Evolutionary conservation across 129 eudicot species (phyloP), one percentile per base, ranked within the genome.

Genomic region (Centaurea solstitialis): DNA sequence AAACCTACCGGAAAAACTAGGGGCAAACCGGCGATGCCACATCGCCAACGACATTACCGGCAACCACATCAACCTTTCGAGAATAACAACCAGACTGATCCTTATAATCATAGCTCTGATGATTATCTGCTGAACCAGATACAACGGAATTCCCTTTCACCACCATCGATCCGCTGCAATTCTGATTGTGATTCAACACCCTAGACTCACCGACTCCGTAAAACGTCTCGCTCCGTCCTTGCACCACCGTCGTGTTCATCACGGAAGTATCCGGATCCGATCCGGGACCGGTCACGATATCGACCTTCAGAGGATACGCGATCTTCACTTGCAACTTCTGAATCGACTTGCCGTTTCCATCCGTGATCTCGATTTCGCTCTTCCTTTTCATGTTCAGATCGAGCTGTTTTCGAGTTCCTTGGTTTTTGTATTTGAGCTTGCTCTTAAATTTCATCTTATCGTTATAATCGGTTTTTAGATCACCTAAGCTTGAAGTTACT

Each of bases 111-210:
- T 87, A 82, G 5, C 22, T 74, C 22, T 91, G 97, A 21, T 64
- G 64, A 12, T 88, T 87, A 10, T n/a, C 37, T 3, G 83, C 92
- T 2, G 82, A 68, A 38, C 97, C 97, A 20, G 88, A 78, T 6
- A 91, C 59, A 74, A 91, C 91, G 13, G 74, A 72, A 57, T 86
- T 82, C 61, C 82, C 93, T 72, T 80, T 62, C 20, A 91, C 97
- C 76, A 80, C 61, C 91, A 91, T 88, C 97, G 90, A 89, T 39
- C 97, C 93, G 2, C 38, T 65, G 4, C 85, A 77, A 24, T 81
- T 59, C 76, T 91, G 97, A 2, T 12, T 74, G 76, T 84, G 89
- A 1, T 47, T 37, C 62, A 83, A n/a, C 3, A 43, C 37, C 66
- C 81, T 80, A 9, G 70, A 9, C 21, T 33, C 37, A 40, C 18